phyloP scores from a whole-genome alignment of 225 moss, liverwort and hornwort species.

The Takakia lepidozioides region DNA sequence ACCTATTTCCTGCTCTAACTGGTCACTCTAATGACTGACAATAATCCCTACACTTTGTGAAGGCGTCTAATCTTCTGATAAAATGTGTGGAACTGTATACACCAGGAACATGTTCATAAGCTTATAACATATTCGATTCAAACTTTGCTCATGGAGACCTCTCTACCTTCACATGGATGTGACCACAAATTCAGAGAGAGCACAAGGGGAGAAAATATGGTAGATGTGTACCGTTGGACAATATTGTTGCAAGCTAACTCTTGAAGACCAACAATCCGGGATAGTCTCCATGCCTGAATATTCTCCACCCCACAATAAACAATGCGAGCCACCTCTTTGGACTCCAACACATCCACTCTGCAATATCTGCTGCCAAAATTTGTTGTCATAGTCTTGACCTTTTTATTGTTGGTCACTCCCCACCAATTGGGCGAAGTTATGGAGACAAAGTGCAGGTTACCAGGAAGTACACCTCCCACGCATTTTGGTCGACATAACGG shows the following conservation, averaged over 20 bases:
- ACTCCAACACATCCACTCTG: constrained; percentile 40
- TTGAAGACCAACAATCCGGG: constrained; percentile 27
- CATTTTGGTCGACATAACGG: not conserved
- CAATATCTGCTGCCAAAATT: constrained; percentile 17
- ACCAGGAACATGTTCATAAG: not conserved
- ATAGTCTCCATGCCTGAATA: constrained; percentile 32
- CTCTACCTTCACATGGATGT: too few relatives aligned
- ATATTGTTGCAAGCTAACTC: constrained; percentile 15
- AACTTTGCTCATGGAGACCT: too few relatives aligned
- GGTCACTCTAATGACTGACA: too few relatives aligned
- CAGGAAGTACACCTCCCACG: not conserved
- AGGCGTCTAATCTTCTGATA: too few relatives aligned
- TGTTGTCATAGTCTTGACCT: constrained; percentile 3
- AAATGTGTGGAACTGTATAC: too few relatives aligned
- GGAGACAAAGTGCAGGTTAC: not conserved
- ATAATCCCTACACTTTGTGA: too few relatives aligned
- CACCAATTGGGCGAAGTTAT: not conserved
- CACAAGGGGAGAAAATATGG: not conserved
- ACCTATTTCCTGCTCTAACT: too few relatives aligned
- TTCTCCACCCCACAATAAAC: constrained; percentile 21
- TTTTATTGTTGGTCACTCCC: constrained; percentile 5
- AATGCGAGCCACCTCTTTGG: constrained; percentile 29
- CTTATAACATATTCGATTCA: not conserved
- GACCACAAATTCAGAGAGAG: too few relatives aligned
- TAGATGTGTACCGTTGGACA: constrained; percentile 11